Conservation (phyloP, 2,329 filamentous ascomycete genomes). For the Parafenestella ontariensis region DNA sequence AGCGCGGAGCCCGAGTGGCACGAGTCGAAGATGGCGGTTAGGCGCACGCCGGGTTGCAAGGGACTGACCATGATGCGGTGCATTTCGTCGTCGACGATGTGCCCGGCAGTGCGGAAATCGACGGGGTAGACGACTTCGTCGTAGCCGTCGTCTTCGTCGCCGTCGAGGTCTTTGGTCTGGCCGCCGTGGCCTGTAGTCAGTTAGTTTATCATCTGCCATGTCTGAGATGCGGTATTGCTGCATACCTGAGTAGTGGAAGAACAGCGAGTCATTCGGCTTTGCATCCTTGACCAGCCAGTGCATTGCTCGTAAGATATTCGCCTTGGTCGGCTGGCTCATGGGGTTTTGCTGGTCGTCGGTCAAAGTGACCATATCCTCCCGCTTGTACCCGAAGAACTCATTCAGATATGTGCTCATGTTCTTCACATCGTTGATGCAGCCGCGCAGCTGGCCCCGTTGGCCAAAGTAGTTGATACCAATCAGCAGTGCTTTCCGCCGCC, state of each 20-base stretch:
- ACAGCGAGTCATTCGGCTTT: constrained; percentile 88
- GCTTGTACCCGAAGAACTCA: constrained; percentile 87
- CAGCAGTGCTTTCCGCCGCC: constrained; percentile 83
- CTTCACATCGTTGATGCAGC: constrained; percentile 96
- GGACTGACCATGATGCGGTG: constrained; percentile 79
- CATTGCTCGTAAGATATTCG: constrained; percentile 94
- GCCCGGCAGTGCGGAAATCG: constrained; percentile 78
- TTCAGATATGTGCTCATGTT: constrained; percentile 95
- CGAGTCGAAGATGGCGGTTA: constrained; percentile 82
- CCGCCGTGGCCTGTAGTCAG: constrained; percentile 72
- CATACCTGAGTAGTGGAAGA: constrained; percentile 95
- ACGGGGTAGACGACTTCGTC: constrained; percentile 87
- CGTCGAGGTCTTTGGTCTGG: constrained; percentile 80
- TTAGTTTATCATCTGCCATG: constrained; percentile 7
- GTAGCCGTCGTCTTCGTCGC: constrained; percentile 81
- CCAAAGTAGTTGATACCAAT: constrained; percentile 98
- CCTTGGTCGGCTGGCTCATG: constrained; percentile 96
- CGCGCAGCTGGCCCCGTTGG: constrained; percentile 86
- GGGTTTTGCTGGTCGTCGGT: constrained; percentile 97
- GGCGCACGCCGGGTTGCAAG: constrained; percentile 80
- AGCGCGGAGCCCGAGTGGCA: constrained; percentile 81
- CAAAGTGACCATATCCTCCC: constrained; percentile 95
- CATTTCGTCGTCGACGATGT: constrained; percentile 86
- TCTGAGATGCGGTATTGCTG: too few relatives aligned
- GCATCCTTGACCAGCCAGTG: constrained; percentile 98